These are phyloP conservation scores for Pseudoneurospora amorphoporcata DNA, from an alignment of 495 filamentous ascomycete species.

Conservation along the genomic window DNA sequence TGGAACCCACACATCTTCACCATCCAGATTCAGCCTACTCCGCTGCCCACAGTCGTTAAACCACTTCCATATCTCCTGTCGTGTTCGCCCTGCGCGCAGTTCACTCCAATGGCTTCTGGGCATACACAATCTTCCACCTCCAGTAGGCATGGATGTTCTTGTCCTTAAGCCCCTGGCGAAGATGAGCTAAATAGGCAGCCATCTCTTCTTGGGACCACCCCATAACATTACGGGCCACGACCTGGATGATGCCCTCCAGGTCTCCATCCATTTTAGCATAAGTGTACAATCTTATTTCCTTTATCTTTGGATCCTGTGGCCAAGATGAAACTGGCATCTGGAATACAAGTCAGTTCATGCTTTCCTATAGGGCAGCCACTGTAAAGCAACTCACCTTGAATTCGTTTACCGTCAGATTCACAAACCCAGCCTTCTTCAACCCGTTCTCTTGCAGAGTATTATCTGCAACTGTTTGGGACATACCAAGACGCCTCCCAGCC, in stretches of 20 bases:
- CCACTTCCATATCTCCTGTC: background rate
- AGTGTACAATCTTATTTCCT: slow-evolving; percentile 32
- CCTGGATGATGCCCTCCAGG: background rate
- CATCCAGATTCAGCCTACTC: no score
- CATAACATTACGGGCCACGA: background rate
- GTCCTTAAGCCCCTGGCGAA: background rate
- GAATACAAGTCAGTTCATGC: background rate
- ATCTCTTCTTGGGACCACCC: slow-evolving; percentile 1
- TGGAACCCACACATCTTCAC: no score
- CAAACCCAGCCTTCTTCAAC: slow-evolving; percentile 25
- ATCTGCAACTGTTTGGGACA: slow-evolving; percentile 15
- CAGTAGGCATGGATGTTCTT: slow-evolving; percentile 4
- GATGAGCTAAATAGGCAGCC: background rate
- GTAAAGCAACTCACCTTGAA: slow-evolving; percentile 9
- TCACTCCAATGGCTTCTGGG: slow-evolving; percentile 17
- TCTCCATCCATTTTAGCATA: background rate
- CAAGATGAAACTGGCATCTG: slow-evolving; percentile 31
- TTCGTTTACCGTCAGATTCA: slow-evolving; percentile 22
- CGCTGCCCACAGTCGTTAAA: no score
- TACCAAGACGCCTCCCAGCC: slow-evolving; percentile 15
- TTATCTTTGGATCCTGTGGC: slow-evolving; percentile 35
- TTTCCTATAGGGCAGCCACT: background rate
- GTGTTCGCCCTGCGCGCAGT: background rate
- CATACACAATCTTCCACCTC: slow-evolving; percentile 20
- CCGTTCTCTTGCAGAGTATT: slow-evolving; percentile 15